Evolutionary conservation across 2,329 filamentous ascomycete species (phyloP).

Genomic region (Cryphonectria nitschkei): DNA sequence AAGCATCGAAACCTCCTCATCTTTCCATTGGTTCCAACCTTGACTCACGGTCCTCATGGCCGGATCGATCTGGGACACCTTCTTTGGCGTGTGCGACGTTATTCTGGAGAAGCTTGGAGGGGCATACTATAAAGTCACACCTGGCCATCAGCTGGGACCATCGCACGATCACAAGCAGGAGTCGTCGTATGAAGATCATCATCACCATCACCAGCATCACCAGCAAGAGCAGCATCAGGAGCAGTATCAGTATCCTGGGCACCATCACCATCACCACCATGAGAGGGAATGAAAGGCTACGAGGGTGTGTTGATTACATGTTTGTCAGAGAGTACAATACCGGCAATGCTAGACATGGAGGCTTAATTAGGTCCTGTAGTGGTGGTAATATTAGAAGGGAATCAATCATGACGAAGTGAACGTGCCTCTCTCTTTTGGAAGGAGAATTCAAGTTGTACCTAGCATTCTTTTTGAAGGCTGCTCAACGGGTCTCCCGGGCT

Average conservation of each 20-base stretch:
- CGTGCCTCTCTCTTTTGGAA: background rate
- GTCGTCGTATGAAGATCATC: background rate
- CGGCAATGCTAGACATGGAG: background rate
- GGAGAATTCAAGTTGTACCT: background rate
- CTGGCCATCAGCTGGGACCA: background rate
- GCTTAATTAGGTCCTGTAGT: too few relatives aligned
- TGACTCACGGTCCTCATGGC: background rate
- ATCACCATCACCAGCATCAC: background rate
- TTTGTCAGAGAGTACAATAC: background rate
- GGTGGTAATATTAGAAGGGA: too few relatives aligned
- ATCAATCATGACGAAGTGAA: too few relatives aligned
- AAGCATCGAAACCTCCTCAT: background rate
- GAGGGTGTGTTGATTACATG: background rate
- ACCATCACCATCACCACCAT: constrained; percentile 1
- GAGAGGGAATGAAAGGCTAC: background rate
- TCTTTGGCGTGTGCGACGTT: constrained; percentile 18
- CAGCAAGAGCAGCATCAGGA: background rate
- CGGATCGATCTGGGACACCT: constrained; percentile 5
- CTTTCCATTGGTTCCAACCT: background rate
- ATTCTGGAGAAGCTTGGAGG: constrained; percentile 20
- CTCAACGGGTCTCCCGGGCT: background rate
- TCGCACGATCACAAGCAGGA: background rate
- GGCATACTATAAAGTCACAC: constrained; percentile 13
- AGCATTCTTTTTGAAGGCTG: background rate
- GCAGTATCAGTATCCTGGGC: background rate